A percentile compares a stretch with the other conserved stretches of the same genome.
phyloP scores from a whole-genome alignment of 345 rosid genomes.

The Pistacia vera region DNA sequence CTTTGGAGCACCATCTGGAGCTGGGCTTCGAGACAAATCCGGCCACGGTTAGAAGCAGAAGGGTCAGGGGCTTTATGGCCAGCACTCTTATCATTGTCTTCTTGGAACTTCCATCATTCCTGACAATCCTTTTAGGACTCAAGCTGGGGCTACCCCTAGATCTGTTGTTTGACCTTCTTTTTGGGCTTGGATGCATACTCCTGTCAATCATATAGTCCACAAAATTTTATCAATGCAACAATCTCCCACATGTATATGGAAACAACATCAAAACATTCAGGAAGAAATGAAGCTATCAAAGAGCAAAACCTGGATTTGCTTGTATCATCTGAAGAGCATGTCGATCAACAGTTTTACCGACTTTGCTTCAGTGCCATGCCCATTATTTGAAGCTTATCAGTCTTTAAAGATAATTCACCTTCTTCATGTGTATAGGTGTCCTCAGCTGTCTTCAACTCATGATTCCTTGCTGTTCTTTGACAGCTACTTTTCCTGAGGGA shows the following conservation, averaged over 20 bases:
- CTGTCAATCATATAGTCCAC: conserved; percentile 38
- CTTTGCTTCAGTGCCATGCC: conserved; percentile 36
- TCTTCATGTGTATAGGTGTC: conserved; percentile 50
- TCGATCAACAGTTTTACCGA: conserved; percentile 24
- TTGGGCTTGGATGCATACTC: conserved; percentile 50
- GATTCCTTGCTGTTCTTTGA: conserved; percentile 28
- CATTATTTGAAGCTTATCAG: conserved; percentile 47
- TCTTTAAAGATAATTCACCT: conserved; percentile 61
- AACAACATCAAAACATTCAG: neutral
- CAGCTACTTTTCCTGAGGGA: conserved; percentile 24
- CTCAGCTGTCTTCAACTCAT: conserved; percentile 33
- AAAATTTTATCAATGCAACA: conserved; percentile 12
- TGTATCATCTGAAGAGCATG: conserved; percentile 31
- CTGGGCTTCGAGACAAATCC: conserved; percentile 43
- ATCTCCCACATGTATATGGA: neutral
- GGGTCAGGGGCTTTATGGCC: conserved; percentile 39
- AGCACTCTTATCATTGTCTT: conserved; percentile 37
- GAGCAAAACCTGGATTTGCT: conserved; percentile 63
- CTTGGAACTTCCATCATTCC: conserved; percentile 48
- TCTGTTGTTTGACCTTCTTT: conserved; percentile 40
- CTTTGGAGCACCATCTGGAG: conserved; percentile 58
- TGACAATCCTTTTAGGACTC: conserved; percentile 44
- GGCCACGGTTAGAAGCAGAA: conserved; percentile 34
- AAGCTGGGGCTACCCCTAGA: conserved; percentile 38
- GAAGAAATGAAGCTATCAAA: conserved; percentile 20